These are phyloP conservation scores for Elaphomyces granulatus DNA, from an alignment of 495 filamentous ascomycete genomes.

Conservation along the genomic window DNA sequence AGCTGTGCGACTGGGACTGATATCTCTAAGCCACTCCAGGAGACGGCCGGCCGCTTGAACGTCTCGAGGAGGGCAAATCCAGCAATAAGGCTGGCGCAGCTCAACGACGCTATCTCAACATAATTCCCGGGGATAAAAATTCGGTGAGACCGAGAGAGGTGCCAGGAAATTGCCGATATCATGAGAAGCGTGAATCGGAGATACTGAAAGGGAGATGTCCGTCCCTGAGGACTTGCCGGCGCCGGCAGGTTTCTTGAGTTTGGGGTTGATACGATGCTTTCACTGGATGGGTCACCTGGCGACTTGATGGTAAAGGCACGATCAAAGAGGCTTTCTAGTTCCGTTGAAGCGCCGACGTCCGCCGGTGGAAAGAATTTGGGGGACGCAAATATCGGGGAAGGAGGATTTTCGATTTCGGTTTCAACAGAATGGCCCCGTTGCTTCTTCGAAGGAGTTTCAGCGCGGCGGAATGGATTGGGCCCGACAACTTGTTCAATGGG, in stretches of 20 bases:
- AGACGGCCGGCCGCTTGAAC: constrained; percentile 21
- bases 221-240: constrained; percentile 2
- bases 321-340: constrained; percentile 34
- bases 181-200: constrained; percentile 23
- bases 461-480: constrained; percentile 26
- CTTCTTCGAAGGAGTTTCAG: constrained; percentile 1
- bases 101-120: constrained; percentile 27
- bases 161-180: constrained; percentile 21
- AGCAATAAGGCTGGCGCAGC: constrained; percentile 27
- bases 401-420: constrained; percentile 4
- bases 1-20: constrained; percentile 30
- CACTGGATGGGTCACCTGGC: constrained; percentile 20
- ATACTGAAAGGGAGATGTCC: constrained; percentile 11
- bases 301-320: constrained; percentile 29
- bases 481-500: constrained; percentile 23
- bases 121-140: constrained; percentile 25
- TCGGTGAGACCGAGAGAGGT: constrained; percentile 20
- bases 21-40: constrained; percentile 33
- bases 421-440: not conserved
- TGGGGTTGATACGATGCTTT: not conserved
- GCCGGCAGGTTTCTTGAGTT: constrained; percentile 7
- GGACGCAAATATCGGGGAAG: constrained; percentile 22
- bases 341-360: constrained; percentile 30
- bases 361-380: constrained; percentile 37
- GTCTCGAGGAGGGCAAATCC: constrained; percentile 27